Conservation (phyloP, 139 green algal species). For the Eudorina sp. region DNA sequence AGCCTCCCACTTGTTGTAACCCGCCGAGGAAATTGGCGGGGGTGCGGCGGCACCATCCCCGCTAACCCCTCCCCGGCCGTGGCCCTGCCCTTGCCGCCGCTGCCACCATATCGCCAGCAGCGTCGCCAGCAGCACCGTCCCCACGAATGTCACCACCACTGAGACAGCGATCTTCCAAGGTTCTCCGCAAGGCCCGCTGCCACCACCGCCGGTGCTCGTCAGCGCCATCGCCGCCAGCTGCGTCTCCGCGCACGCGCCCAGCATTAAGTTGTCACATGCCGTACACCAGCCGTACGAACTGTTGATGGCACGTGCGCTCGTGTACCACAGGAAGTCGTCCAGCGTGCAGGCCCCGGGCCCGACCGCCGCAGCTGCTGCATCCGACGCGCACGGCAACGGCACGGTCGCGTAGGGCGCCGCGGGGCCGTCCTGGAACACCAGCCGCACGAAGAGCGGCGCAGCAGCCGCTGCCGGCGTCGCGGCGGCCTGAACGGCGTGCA, state of each 20-base stretch:
- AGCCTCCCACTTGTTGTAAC: no score
- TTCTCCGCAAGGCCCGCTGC: neutral
- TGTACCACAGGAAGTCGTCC: slow-evolving; percentile 16
- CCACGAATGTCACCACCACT: slow-evolving; percentile 29
- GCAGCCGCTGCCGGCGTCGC: no score
- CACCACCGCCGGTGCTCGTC: neutral
- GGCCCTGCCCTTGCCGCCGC: neutral
- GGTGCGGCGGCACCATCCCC: no score
- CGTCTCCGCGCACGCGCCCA: neutral
- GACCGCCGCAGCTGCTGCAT: neutral
- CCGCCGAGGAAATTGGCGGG: no score
- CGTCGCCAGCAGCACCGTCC: neutral
- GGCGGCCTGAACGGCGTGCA: slow-evolving; percentile 30
- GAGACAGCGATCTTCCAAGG: slow-evolving; percentile 27
- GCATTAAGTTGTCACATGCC: neutral
- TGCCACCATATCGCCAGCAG: neutral
- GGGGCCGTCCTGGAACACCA: slow-evolving; percentile 65
- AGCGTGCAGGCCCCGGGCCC: slow-evolving; percentile 9
- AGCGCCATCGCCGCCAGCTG: neutral
- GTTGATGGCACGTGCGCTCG: neutral
- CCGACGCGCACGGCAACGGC: slow-evolving; percentile 20
- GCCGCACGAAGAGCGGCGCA: slow-evolving; percentile 46
- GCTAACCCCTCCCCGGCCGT: no score
- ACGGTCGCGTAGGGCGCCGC: neutral
- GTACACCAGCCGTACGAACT: slow-evolving; percentile 8